A percentile compares a stretch with the other conserved stretches of the same genome.
Evolutionary conservation across 176 grass and related monocot species (phyloP).

Genomic region (Oryza glumipatula): DNA sequence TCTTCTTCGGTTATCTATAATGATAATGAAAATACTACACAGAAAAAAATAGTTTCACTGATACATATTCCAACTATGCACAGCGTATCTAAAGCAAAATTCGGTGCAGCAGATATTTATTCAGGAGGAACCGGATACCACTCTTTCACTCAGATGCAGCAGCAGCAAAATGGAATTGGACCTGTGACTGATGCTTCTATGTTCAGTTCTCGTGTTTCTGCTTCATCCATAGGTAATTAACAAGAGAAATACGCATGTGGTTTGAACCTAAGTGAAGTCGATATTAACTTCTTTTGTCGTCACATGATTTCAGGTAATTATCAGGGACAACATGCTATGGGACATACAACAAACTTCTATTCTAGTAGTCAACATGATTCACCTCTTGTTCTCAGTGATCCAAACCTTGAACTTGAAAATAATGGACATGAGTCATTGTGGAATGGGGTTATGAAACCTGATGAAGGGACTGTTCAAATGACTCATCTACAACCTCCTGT

Average conservation of each 20-base stretch:
- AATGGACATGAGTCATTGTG: constrained; percentile 43
- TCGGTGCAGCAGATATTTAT: constrained; percentile 77
- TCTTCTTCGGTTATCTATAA: constrained; percentile 34
- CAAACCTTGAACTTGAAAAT: constrained; percentile 29
- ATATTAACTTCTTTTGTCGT: constrained; percentile 24
- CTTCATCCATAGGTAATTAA: constrained; percentile 51
- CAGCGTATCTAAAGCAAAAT: constrained; percentile 98
- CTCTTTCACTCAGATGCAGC: constrained; percentile 83
- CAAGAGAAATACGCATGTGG: constrained; percentile 5
- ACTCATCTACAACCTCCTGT: constrained; percentile 45
- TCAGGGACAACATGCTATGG: constrained; percentile 35
- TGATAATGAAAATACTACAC: constrained; percentile 47
- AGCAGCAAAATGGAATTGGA: constrained; percentile 75
- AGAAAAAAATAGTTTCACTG: constrained; percentile 74
- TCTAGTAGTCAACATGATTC: constrained; percentile 43
- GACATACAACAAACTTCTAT: constrained; percentile 49
- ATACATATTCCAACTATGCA: constrained; percentile 93
- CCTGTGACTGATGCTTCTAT: constrained; percentile 46
- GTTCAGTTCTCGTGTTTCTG: constrained; percentile 35
- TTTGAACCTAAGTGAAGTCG: constrained; percentile 13
- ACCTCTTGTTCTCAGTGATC: constrained; percentile 43
- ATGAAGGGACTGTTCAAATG: constrained; percentile 46
- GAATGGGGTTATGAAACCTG: constrained; percentile 49
- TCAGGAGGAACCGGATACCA: constrained; percentile 81
- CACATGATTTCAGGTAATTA: constrained; percentile 53